Percentiles rank a stretch among this genome's conserved stretches.
Conservation (phyloP, 345 rosid species). For the Zanthoxylum bungeanum region DNA sequence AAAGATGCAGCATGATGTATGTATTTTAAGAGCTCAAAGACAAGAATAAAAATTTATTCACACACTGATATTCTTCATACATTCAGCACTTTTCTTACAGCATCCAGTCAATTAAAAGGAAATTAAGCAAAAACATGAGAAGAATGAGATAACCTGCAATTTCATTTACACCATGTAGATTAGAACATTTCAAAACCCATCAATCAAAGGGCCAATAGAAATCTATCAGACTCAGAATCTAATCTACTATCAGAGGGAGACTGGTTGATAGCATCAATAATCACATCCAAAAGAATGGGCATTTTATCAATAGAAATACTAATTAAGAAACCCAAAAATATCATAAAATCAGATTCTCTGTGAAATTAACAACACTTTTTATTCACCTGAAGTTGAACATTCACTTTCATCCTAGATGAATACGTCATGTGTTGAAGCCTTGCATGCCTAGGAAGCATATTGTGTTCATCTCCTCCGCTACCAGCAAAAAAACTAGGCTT, state of each 20-base stretch:
- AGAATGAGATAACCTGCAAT: background rate
- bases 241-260: background rate
- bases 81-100: background rate
- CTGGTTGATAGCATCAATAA: background rate
- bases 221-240: background rate
- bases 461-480: conserved; percentile 33
- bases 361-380: background rate
- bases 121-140: background rate
- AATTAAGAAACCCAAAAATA: background rate
- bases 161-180: background rate
- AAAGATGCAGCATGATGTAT: conserved; percentile 12
- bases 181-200: background rate
- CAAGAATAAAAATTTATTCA: background rate
- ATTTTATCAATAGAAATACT: background rate
- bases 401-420: conserved; percentile 64
- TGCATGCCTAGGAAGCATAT: conserved; percentile 70
- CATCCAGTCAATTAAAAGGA: background rate
- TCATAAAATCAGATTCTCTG: background rate
- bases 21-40: conserved; percentile 3
- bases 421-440: conserved; percentile 96
- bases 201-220: background rate
- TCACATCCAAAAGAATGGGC: background rate
- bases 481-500: conserved; percentile 54
- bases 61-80: background rate
- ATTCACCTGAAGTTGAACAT: conserved; percentile 65